A percentile compares a stretch with the other conserved stretches of the same genome.
phyloP scores from a whole-genome alignment of 345 rosid genomes.

The Eutrema heterophyllum region DNA sequence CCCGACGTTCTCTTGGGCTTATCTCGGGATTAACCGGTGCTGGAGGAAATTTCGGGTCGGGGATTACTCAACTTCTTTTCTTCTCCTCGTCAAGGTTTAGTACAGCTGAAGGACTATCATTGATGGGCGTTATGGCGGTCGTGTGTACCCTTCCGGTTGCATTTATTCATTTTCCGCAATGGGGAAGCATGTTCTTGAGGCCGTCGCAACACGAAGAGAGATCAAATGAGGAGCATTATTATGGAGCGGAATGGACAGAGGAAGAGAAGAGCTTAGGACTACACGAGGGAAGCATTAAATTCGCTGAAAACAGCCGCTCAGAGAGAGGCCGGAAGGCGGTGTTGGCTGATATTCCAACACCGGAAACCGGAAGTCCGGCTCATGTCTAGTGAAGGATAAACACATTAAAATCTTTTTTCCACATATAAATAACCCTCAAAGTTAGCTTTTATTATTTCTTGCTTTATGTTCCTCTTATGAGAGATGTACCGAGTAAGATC shows the following conservation, averaged over 20 bases:
- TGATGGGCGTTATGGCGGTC: constrained; percentile 75
- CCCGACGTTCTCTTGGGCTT: constrained; percentile 67
- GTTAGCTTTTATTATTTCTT: constrained; percentile 6
- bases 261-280: constrained; percentile 59
- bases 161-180: constrained; percentile 69
- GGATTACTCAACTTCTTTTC: constrained; percentile 67
- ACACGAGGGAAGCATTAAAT: constrained; percentile 60
- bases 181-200: constrained; percentile 75
- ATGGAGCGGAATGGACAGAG: constrained; percentile 59
- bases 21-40: constrained; percentile 75
- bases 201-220: constrained; percentile 42
- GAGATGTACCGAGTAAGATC: constrained; percentile 26
- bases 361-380: constrained; percentile 44
- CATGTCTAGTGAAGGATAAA: constrained; percentile 37
- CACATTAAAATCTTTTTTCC: not conserved
- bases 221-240: constrained; percentile 60
- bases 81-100: constrained; percentile 49
- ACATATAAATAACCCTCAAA: constrained; percentile 13
- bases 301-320: constrained; percentile 65
- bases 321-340: constrained; percentile 62
- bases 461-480: constrained; percentile 4
- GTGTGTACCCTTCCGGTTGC: constrained; percentile 59
- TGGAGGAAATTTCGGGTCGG: constrained; percentile 80
- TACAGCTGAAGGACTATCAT: constrained; percentile 49
- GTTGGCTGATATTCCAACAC: constrained; percentile 39